Base-by-base conservation (phyloP, 1,284 basidiomycete species). In the Grifola frondosa region DNA sequence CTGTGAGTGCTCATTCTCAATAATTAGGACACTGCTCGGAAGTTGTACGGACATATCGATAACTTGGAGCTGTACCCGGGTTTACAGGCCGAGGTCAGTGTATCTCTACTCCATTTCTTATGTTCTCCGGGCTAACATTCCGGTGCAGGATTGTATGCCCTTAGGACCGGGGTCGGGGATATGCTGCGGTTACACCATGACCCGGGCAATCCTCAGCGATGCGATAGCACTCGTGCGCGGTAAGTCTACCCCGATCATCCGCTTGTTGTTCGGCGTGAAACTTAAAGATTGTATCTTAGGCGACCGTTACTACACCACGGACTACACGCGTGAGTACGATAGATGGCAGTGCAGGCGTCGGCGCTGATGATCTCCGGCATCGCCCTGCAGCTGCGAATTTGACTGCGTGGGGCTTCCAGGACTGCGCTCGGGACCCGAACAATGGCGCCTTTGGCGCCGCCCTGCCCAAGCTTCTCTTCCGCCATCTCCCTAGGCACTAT, bases 181-280 rank as follows among this genome's bases (percentile, higher is more conserved):
- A 4, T 90, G 88, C 62, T 88, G 89, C n/a, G 89, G 90, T 17
- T 91, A 84, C 68, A 92, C 91, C 7, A 88, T 92, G 56, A 89
- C 88, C 6, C 75, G 91, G 25, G 85, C 88, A 16, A 94, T 94
- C 52, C 71, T 94, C 13, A 75, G 84, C 11, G 91, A 94, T 59
- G 91, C 91, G 6, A 83, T 91, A 26, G 78, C 77, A 37, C 71
- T 92, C 68, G 86, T 70, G 16, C 59, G 64, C n/a, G 62, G 51
- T 53, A 8, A 41, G 51, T 40, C n/a, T 15, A 24, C 23, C 25
- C 21, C 1, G 11, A 2, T 17, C 6, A 11, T n/a, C 28, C 6
- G 20, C 17, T 4, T 20, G n/a, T 16, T 9, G 5, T 17, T 12
- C n/a, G 23, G 13, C 20, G 15, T 16, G 23, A n/a, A 3, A 16